A percentile compares a stretch with the other conserved stretches of the same genome.
Conservation (phyloP, 1,139 yeast genomes). For the Kodamaea derodonti region DNA sequence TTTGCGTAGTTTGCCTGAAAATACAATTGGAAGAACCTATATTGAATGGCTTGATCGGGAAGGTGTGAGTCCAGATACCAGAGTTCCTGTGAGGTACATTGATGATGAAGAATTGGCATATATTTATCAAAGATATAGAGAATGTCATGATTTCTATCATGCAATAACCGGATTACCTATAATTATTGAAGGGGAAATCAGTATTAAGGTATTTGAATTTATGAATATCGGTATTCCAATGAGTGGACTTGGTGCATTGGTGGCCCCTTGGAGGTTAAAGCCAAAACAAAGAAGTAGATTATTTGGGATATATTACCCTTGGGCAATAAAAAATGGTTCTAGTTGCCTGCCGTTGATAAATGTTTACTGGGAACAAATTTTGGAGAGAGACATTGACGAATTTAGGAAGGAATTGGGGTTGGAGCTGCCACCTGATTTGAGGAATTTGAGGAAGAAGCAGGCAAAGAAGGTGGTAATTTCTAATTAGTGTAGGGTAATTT, state of each 20-base stretch:
- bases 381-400: conserved; percentile 70
- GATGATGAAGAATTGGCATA: conserved; percentile 91
- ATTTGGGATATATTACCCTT: conserved; percentile 72
- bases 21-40: conserved; percentile 76
- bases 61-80: conserved; percentile 89
- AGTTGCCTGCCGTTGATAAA: conserved; percentile 74
- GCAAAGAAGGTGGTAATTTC: too few species aligned
- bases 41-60: conserved; percentile 80
- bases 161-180: conserved; percentile 89
- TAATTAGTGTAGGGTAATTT: too few species aligned
- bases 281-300: conserved; percentile 53
- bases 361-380: conserved; percentile 88
- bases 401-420: conserved; percentile 70
- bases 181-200: conserved; percentile 91
- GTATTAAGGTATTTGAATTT: conserved; percentile 88
- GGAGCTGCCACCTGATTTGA: conserved; percentile 71
- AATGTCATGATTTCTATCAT: conserved; percentile 96
- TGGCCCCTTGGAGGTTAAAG: conserved; percentile 70
- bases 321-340: conserved; percentile 80
- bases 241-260: conserved; percentile 88
- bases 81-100: conserved; percentile 82
- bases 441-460: conserved; percentile 52
- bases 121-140: conserved; percentile 87
- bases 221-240: conserved; percentile 92
- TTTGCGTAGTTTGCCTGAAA: conserved; percentile 59